A percentile compares a stretch with the other conserved stretches of the same genome.
Evolutionary conservation across 345 rosid species (phyloP).

Genomic region (Salix caprea): DNA sequence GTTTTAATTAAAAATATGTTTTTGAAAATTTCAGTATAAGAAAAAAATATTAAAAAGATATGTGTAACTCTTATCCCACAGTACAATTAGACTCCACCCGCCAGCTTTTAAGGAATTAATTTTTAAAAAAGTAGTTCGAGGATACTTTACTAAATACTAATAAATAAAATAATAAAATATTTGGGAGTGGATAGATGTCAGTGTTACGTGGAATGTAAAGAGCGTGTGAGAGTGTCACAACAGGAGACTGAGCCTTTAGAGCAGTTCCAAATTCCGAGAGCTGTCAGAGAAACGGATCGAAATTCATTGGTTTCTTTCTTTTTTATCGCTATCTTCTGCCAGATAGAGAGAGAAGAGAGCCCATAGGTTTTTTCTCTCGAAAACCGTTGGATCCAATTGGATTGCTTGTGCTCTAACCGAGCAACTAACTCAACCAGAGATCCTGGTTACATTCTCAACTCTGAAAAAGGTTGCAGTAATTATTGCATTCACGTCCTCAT

Average conservation of each 20-base stretch:
- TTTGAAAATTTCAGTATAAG: no score
- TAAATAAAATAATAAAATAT: neutral
- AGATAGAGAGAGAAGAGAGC: neutral
- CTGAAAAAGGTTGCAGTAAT: neutral
- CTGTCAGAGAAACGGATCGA: neutral
- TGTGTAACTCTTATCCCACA: no score
- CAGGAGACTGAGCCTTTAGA: neutral
- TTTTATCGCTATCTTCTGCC: neutral
- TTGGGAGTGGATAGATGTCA: neutral
- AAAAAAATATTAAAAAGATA: no score
- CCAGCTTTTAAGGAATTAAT: no score
- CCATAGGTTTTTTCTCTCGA: constrained; percentile 17
- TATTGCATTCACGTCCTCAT: constrained; percentile 10
- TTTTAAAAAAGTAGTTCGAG: no score
- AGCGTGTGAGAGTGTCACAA: neutral
- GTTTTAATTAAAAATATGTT: no score
- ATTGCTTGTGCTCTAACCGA: neutral
- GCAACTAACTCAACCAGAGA: constrained; percentile 4
- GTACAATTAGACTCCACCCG: no score
- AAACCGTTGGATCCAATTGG: constrained; percentile 30
- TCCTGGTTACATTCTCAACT: neutral
- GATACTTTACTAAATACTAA: no score
- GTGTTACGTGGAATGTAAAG: constrained; percentile 9
- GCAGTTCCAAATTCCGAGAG: constrained; percentile 3
- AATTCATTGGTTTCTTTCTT: neutral